Evolutionary conservation across 2,329 filamentous ascomycete genomes (phyloP).

Genomic region (Beauveria rudraprayagi): DNA sequence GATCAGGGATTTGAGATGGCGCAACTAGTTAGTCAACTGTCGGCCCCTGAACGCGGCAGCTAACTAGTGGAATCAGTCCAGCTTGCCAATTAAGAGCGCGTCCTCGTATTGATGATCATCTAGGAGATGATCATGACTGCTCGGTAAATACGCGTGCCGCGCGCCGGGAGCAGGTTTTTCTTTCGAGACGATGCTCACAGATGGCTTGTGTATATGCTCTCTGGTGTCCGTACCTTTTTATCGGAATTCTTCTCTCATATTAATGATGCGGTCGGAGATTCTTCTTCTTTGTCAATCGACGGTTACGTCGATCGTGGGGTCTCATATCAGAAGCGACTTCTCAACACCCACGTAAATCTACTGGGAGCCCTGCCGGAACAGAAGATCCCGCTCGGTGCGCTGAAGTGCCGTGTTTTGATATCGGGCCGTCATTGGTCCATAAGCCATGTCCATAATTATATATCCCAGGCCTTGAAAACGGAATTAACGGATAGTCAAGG

Average conservation of each 20-base stretch:
- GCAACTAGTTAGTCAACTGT: not conserved
- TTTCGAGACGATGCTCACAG: not conserved
- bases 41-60: not conserved
- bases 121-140: not conserved
- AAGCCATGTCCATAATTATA: no score
- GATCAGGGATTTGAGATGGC: slow-evolving; percentile 4
- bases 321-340: not conserved
- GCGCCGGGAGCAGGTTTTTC: not conserved
- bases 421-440: no score
- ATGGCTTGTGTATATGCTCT: not conserved
- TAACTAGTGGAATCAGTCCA: not conserved
- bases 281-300: not conserved
- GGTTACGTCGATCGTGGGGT: not conserved
- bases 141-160: not conserved
- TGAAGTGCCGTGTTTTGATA: no score
- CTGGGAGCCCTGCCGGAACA: not conserved
- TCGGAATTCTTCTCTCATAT: not conserved
- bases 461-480: no score
- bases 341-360: not conserved
- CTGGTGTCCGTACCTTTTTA: not conserved
- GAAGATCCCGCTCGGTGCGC: not conserved
- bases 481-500: no score
- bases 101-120: not conserved
- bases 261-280: not conserved
- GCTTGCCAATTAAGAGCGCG: not conserved